Percentiles rank a stretch among this genome's conserved stretches.
These are phyloP conservation scores for Phaeosphaeria sp. DNA, from an alignment of 2,329 filamentous ascomycete species.

Conservation along the genomic window DNA sequence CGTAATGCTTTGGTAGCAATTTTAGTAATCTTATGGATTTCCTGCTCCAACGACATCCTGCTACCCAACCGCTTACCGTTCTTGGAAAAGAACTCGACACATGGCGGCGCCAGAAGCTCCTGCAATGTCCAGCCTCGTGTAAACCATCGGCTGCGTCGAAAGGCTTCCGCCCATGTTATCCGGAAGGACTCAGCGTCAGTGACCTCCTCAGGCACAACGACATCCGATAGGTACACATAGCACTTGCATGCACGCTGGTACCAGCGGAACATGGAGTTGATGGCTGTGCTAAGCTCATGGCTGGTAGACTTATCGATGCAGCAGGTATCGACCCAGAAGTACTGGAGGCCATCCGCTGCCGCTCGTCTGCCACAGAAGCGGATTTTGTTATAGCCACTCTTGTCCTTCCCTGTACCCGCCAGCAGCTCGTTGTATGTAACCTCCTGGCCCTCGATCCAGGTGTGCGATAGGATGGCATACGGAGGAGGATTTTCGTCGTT, in stretches of 20 bases:
- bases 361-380: conserved; percentile 8
- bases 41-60: conserved; percentile 14
- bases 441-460: conserved; percentile 21
- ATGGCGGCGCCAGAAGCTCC: conserved; percentile 4
- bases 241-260: conserved; percentile 9
- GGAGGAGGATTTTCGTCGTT: conserved; percentile 15
- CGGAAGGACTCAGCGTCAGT: conserved; percentile 10
- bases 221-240: too few relatives aligned
- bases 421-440: conserved; percentile 23
- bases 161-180: conserved; percentile 11
- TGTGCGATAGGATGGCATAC: conserved; percentile 30
- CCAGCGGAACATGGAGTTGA: conserved; percentile 1
- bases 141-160: conserved; percentile 16
- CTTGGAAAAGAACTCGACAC: conserved; percentile 25
- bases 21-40: conserved; percentile 19
- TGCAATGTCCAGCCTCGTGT: too few relatives aligned
- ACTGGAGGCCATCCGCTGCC: conserved; percentile 14
- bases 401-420: conserved; percentile 14
- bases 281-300: not conserved
- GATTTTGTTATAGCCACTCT: conserved; percentile 11
- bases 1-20: conserved; percentile 14
- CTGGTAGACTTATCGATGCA: too few relatives aligned
- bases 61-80: conserved; percentile 17
- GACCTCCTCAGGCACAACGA: conserved; percentile 9
- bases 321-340: too few relatives aligned